phyloP scores from a whole-genome alignment of 78 protist species.

The Dictyostelium capitatum region DNA sequence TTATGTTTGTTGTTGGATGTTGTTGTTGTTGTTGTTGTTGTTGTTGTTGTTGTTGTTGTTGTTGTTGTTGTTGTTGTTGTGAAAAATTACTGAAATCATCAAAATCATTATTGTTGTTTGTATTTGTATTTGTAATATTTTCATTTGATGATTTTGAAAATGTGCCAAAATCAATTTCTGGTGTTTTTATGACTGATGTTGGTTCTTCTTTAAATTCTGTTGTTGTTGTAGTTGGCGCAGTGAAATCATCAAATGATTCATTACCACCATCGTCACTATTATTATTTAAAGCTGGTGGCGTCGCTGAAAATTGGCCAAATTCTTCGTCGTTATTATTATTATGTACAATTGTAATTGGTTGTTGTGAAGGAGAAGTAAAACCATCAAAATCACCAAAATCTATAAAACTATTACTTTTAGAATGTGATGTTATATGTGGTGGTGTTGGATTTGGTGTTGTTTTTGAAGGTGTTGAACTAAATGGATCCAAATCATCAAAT shows the following conservation, averaged over 20 bases:
- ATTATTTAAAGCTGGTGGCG: not conserved
- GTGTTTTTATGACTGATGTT: not conserved
- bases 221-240: not conserved
- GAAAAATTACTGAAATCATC: not conserved
- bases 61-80: not conserved
- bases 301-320: not conserved
- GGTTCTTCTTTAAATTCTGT: not conserved
- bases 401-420: not conserved
- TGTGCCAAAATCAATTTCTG: not conserved
- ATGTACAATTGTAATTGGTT: not conserved
- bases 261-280: not conserved
- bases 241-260: not conserved
- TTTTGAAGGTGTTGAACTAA: not conserved
- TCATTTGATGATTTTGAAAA: slow-evolving; percentile 8
- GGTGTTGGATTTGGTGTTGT: not conserved
- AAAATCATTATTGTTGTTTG: not conserved
- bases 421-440: not conserved
- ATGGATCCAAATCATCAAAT: slow-evolving; percentile 1
- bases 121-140: not conserved
- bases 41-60: not conserved
- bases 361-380: not conserved
- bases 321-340: not conserved
- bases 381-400: slow-evolving; percentile 14
- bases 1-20: not conserved
- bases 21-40: not conserved